Conservation (phyloP, 768 basidiomycete genomes). For the Xerocomellus intermedius region DNA sequence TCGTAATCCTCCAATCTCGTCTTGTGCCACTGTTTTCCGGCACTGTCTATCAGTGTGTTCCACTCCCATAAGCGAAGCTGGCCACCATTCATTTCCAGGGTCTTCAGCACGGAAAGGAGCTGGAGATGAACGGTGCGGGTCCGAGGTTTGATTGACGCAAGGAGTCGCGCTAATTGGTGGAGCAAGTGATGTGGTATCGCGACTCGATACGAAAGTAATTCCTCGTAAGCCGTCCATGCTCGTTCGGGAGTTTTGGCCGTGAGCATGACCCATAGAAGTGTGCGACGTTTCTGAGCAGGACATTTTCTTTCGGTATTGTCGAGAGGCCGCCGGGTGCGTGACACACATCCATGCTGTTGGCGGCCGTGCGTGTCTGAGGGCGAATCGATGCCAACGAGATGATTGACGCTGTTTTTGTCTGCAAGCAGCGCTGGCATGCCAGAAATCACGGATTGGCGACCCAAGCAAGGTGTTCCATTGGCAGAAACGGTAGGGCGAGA, state of each 20-base stretch:
- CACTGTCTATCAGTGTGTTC: constrained; percentile 70
- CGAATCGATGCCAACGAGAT: constrained; percentile 4
- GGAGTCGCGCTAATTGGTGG: constrained; percentile 58
- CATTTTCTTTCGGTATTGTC: constrained; percentile 14
- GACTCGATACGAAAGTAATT: constrained; percentile 26
- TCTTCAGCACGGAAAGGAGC: constrained; percentile 64
- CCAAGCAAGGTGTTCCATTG: not conserved
- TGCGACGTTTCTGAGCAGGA: constrained; percentile 19
- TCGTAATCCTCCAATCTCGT: constrained; percentile 57
- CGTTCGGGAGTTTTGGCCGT: constrained; percentile 30
- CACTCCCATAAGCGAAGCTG: constrained; percentile 63
- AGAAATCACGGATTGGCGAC: not conserved
- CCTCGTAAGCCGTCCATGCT: constrained; percentile 46
- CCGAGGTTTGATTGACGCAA: constrained; percentile 53
- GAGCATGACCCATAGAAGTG: constrained; percentile 34
- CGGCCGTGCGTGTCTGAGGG: constrained; percentile 6
- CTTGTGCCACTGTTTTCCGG: constrained; percentile 64
- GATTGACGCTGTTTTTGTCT: constrained; percentile 4
- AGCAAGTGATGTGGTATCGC: constrained; percentile 44
- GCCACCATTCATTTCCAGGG: constrained; percentile 55
- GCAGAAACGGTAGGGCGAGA: not conserved
- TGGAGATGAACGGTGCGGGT: constrained; percentile 61
- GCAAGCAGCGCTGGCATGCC: not conserved
- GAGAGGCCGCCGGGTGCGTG: not conserved
- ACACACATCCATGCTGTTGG: not conserved